phyloP scores from a whole-genome alignment of 176 grass and related monocot species.

The Triticum urartu region DNA sequence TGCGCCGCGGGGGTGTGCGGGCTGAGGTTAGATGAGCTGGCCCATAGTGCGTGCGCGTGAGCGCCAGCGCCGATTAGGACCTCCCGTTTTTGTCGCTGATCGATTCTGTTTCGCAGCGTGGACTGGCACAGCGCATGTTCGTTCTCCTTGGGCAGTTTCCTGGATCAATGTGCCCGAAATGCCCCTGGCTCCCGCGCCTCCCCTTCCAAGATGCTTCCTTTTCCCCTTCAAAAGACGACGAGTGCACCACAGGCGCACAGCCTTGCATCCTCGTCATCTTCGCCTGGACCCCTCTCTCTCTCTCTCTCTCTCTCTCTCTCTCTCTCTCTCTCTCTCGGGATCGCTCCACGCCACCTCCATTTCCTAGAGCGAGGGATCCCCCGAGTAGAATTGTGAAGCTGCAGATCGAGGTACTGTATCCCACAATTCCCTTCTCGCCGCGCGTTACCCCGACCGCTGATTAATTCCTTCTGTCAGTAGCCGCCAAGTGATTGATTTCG shows the following conservation, averaged over 20 bases:
- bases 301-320: background rate
- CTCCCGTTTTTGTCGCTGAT: no score
- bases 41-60: no score
- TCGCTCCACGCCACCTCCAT: background rate
- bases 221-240: slow-evolving; percentile 6
- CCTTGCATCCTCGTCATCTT: slow-evolving; percentile 25
- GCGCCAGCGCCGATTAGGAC: no score
- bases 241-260: background rate
- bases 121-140: no score
- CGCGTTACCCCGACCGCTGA: background rate
- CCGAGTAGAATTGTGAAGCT: background rate
- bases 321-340: background rate
- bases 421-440: background rate
- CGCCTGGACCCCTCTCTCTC: background rate
- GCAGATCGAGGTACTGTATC: background rate
- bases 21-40: no score
- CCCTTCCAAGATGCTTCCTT: slow-evolving; percentile 8
- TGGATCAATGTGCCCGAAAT: background rate
- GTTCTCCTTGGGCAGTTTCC: no score
- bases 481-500: background rate
- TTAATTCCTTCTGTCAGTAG: background rate
- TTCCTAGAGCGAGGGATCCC: background rate
- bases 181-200: background rate
- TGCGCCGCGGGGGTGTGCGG: no score
- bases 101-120: no score